Evolutionary conservation across 495 filamentous ascomycete species (phyloP), one percentile per base, ranked within the genome.

Genomic region (Aspergillus nanangensis): DNA sequence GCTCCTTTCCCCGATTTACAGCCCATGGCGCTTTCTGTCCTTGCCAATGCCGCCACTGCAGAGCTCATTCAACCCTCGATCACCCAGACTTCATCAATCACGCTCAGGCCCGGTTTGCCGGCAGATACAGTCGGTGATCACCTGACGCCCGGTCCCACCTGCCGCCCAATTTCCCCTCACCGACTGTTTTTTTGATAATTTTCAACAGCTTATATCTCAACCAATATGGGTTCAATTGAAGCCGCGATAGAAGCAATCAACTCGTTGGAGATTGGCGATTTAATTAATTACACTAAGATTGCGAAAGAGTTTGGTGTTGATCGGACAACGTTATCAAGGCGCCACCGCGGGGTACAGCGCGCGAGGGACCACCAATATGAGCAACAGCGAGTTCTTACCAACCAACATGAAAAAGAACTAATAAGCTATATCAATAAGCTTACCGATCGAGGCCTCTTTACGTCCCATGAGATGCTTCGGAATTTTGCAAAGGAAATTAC

Each of bases 191-290:
- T n/a, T 11, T 38, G 11, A 38, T 19, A 5, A 38, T 38, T 21
- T 38, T 38, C 11, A 38, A 38, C 18, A 19, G 21, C 11, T 19
- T 19, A 38, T 38, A 38, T 38, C 36, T 38, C 36, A 8, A 38
- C 19, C 8, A 38, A 38, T 38, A 38, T 38, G 19, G 36, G 15
- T 21, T 19, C 19, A 38, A 38, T 38, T 18, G n/a, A 38, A 13
- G 19, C 18, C 4, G 17, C 17, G 21, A 38, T 38, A 8, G 19
- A 14, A 22, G 36, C 18, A 19, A 4, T 38, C 5, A 9, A 21
- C 5, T 2, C 11, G 17, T 11, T 38, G 17, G 21, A 38, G 11
- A 11, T 21, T 38, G 11, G 21, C 18, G 36, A 38, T 19, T 17
- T 19, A 19, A 11, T 19, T 22, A 38, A 38, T 38, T 38, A 5